Evolutionary conservation across 306 rosid species (phyloP), one percentile per base, ranked within the genome.

Genomic region (Heteromeles arbutifolia): DNA sequence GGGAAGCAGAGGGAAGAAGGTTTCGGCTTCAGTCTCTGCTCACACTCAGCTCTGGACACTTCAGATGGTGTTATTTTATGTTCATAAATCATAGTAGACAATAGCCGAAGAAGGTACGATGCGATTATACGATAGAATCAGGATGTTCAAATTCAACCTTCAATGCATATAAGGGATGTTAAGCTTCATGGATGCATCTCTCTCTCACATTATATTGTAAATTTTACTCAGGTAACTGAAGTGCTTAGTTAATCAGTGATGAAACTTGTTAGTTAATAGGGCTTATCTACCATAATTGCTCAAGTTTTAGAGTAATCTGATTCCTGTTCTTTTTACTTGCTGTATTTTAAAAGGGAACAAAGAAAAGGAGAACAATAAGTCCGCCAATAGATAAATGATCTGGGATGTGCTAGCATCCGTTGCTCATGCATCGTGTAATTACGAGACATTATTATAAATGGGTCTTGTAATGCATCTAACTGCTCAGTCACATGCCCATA

Each of bases 11-110:
- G 98, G 91, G 97, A 93, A 93, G 98, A 91, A 91, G 98, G 68
- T 31, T 88, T 85, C 82, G 85, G 85, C 92, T 93, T 91, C 98
- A 93, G 98, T 80, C 93, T 93, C 93, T 88, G 80, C 83, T 82
- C 89, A 65, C 78, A 48, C 83, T 52, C 67, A 82, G 67, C 83
- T 81, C 82, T 68, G 68, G 82, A 77, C 81, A 19, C 59, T 48
- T 61, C 44, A 50, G 71, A 75, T 70, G 72, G 78, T 77, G 9
- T 8, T 65, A 67, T 48, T 45, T 76, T 69, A 58, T 83, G 93
- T 91, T 84, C 78, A 86, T 84, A 87, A 48, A 48, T 5, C 54
- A 48, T 15, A 6, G 70, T 85, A 84, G 90, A 79, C 76, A 65
- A 85, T 81, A 85, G 90, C 71, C 74, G 84, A 82, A 77, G 82